Evolutionary conservation across 2,329 filamentous ascomycete species (phyloP).

Genomic region (Chaetomium strumarium): DNA sequence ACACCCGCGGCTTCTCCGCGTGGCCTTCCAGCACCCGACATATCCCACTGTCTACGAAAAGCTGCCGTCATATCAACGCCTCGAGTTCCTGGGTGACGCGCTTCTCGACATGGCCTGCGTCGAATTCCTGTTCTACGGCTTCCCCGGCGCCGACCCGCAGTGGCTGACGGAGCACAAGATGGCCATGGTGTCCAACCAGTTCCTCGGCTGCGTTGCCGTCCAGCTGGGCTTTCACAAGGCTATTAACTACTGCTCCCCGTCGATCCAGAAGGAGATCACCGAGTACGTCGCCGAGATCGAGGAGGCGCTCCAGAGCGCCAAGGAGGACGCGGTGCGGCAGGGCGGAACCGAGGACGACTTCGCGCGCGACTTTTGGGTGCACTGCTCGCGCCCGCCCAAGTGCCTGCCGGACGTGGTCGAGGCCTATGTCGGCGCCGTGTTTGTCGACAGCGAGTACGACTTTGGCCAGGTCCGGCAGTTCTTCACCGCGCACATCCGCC

Average conservation of each 20-base stretch:
- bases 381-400: constrained; percentile 61
- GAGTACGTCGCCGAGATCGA: constrained; percentile 55
- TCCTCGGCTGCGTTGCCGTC: constrained; percentile 76
- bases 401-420: constrained; percentile 81
- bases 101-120: constrained; percentile 82
- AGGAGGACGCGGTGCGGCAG: constrained; percentile 31
- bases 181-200: constrained; percentile 98
- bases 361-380: constrained; percentile 63
- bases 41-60: constrained; percentile 67
- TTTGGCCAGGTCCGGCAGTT: constrained; percentile 69
- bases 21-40: constrained; percentile 84
- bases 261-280: constrained; percentile 40
- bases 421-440: constrained; percentile 81
- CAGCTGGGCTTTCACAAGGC: constrained; percentile 71
- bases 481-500: constrained; percentile 66
- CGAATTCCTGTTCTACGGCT: constrained; percentile 71
- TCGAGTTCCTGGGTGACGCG: constrained; percentile 89
- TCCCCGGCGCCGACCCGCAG: constrained; percentile 78
- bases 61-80: constrained; percentile 82
- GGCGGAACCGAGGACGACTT: constrained; percentile 32
- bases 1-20: constrained; percentile 69
- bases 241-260: constrained; percentile 50
- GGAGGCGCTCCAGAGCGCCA: constrained; percentile 32
- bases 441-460: constrained; percentile 81
- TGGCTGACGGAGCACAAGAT: constrained; percentile 99